A percentile compares a stretch with the other conserved stretches of the same genome.
Evolutionary conservation across 2,329 filamentous ascomycete species (phyloP).

Genomic region (Orbilia ellipsospora): DNA sequence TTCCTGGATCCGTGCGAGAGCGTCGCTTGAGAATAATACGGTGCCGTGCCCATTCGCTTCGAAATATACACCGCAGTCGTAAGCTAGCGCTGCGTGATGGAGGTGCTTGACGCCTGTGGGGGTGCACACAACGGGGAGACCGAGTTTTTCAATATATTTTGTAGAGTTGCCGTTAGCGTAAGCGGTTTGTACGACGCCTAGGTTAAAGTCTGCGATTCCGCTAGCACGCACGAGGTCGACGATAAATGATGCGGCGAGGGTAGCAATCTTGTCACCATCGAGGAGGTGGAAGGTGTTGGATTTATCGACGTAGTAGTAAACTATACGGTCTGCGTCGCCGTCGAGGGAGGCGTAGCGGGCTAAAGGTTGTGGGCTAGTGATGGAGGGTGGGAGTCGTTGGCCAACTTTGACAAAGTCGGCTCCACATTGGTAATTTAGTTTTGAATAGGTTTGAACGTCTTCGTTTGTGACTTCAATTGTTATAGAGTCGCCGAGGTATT

Average conservation of each 20-base stretch:
- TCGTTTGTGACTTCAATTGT: conserved; percentile 92
- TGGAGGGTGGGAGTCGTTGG: conserved; percentile 83
- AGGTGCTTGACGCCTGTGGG: conserved; percentile 97
- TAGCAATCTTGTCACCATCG: conserved; percentile 96
- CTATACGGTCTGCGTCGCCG: conserved; percentile 92
- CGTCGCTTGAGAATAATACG: conserved; percentile 89
- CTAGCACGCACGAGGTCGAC: conserved; percentile 85
- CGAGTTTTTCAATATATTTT: conserved; percentile 86
- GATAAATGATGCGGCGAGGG: conserved; percentile 91
- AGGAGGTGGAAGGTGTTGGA: conserved; percentile 88
- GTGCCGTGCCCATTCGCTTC: conserved; percentile 99
- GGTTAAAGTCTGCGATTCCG: conserved; percentile 82
- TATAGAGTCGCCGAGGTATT: conserved; percentile 77
- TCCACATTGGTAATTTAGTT: conserved; percentile 91
- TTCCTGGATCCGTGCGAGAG: conserved; percentile 76
- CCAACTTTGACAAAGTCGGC: conserved; percentile 98
- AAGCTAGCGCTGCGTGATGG: conserved; percentile 94
- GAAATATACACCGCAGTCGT: conserved; percentile 97
- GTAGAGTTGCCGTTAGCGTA: conserved; percentile 98
- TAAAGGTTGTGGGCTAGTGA: conserved; percentile 77
- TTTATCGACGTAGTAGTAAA: conserved; percentile 91
- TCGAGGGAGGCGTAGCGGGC: conserved; percentile 91
- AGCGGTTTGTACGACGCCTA: conserved; percentile 95
- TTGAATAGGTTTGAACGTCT: conserved; percentile 87
- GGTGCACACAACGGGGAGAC: conserved; percentile 90